Percentiles rank a stretch among this genome's conserved stretches.
Conservation (phyloP, 225 moss, liverwort and hornwort genomes). For the Straminergon stramineum region DNA sequence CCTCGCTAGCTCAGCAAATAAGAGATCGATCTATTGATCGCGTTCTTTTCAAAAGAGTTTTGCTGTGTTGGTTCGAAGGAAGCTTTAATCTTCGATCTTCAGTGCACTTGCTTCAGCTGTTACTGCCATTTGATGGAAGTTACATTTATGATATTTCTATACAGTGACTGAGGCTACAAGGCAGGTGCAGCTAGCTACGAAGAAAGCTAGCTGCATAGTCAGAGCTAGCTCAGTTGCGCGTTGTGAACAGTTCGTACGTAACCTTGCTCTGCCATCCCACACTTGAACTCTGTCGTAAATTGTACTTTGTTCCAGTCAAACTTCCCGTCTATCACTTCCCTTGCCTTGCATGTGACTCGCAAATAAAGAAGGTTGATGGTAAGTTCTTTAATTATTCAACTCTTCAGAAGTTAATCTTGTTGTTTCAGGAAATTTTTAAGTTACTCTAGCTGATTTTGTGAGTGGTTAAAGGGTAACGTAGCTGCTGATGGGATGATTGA, state of each 20-base stretch:
- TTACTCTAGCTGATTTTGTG: background rate
- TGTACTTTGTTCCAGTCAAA: slow-evolving; percentile 14
- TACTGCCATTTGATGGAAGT: background rate
- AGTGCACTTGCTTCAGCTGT: background rate
- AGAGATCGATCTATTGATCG: background rate
- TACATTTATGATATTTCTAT: background rate
- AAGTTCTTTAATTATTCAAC: background rate
- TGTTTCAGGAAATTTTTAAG: background rate
- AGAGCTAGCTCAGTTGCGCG: background rate
- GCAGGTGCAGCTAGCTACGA: background rate
- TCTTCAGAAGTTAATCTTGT: background rate
- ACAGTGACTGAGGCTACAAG: background rate
- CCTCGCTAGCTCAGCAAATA: background rate
- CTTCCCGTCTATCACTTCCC: slow-evolving; percentile 10
- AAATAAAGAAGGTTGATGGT: background rate
- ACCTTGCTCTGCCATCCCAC: slow-evolving; percentile 13
- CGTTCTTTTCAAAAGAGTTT: background rate
- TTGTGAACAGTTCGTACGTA: background rate
- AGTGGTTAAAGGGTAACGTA: background rate
- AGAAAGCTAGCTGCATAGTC: background rate
- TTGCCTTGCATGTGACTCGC: background rate
- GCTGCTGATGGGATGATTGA: background rate
- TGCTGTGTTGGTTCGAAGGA: background rate
- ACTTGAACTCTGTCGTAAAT: slow-evolving; percentile 2
- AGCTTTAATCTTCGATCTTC: background rate